These are phyloP conservation scores for Hevea brasiliensis DNA, from an alignment of 345 rosid genomes.

Conservation along the genomic window DNA sequence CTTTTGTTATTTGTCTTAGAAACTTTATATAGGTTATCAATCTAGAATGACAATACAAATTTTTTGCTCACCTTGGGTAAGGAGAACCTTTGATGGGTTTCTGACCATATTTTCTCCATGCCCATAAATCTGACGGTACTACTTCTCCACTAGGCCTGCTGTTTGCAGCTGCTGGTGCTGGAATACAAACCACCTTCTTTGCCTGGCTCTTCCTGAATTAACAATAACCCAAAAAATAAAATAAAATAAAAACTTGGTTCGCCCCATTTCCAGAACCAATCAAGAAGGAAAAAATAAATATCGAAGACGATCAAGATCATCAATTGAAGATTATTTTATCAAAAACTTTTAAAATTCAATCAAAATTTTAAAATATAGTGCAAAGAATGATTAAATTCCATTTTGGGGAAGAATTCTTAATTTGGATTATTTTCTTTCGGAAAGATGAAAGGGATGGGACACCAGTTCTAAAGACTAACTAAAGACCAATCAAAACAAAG, in stretches of 20 bases:
- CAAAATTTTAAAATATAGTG: too few species aligned
- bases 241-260: too few species aligned
- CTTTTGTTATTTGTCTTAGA: conserved; percentile 9
- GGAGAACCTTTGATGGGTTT: conserved; percentile 35
- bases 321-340: too few species aligned
- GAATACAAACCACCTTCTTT: conserved; percentile 40
- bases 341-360: too few species aligned
- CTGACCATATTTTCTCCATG: conserved; percentile 38
- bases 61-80: conserved; percentile 21
- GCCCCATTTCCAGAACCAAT: not conserved
- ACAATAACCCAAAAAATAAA: not conserved
- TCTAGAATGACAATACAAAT: not conserved
- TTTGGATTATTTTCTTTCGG: too few species aligned
- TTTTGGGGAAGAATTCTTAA: too few species aligned
- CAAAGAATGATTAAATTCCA: too few species aligned
- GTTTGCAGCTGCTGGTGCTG: conserved; percentile 36
- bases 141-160: conserved; percentile 33
- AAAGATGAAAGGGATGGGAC: too few species aligned
- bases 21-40: not conserved
- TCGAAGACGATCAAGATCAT: too few species aligned
- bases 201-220: conserved; percentile 32
- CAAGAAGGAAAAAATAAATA: too few species aligned
- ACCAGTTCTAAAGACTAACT: not conserved
- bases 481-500: conserved; percentile 1
- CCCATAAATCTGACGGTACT: conserved; percentile 36